Conservation (phyloP, 1,284 basidiomycete genomes). For the Pseudozyma pruni region DNA sequence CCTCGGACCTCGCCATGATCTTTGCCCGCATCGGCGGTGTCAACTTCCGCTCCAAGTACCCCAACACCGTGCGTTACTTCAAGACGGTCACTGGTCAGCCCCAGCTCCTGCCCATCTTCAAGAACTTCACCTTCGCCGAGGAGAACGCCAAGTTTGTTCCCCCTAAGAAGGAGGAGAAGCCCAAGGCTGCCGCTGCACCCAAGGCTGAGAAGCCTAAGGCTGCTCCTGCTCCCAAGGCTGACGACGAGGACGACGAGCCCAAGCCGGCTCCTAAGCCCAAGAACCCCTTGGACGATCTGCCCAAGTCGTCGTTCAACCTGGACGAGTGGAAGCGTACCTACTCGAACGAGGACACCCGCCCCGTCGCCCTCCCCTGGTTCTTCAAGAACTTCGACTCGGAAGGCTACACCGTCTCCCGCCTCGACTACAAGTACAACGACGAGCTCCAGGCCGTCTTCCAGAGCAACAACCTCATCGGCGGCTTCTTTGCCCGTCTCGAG, state of each 20-base stretch:
- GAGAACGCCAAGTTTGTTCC: conserved; percentile 79
- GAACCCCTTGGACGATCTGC: conserved; percentile 92
- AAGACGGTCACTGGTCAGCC: conserved; percentile 78
- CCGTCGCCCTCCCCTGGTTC: conserved; percentile 62
- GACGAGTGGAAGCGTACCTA: conserved; percentile 98
- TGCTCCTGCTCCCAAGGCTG: conserved; percentile 74
- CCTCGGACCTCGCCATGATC: conserved; percentile 67
- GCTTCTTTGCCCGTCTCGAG: conserved; percentile 90
- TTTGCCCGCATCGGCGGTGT: conserved; percentile 50
- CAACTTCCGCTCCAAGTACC: conserved; percentile 67
- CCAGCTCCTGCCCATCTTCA: conserved; percentile 53
- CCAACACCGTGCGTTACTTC: conserved; percentile 83
- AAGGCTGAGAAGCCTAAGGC: conserved; percentile 71
- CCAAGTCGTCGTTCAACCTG: conserved; percentile 91
- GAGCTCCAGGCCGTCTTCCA: conserved; percentile 81
- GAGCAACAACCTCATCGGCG: conserved; percentile 77
- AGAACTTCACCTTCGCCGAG: conserved; percentile 74
- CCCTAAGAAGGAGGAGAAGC: conserved; percentile 73
- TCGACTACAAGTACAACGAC: conserved; percentile 96
- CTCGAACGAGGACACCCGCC: conserved; percentile 89
- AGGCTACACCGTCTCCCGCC: conserved; percentile 90
- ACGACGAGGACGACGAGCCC: conserved; percentile 73
- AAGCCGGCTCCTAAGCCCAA: conserved; percentile 78
- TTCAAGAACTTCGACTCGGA: conserved; percentile 80
- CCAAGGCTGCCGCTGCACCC: conserved; percentile 56